Base-by-base conservation (phyloP, 257 asterid species). In the Striga asiatica region DNA sequence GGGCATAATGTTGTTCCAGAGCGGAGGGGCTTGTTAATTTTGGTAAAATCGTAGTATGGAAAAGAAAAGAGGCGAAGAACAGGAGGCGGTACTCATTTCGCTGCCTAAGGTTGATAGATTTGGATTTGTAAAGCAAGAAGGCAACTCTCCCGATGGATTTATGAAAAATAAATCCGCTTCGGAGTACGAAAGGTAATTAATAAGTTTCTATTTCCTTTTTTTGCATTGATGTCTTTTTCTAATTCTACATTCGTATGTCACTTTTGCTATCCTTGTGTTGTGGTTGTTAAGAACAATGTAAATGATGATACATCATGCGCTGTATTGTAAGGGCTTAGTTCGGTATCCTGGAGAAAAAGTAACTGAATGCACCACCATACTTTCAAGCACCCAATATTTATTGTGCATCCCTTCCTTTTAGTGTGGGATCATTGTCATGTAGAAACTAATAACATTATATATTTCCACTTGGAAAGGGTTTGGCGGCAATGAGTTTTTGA, bases 101-200 rank as follows among this genome's bases (percentile, higher is more conserved):
- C 82, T 49, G 49, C 77, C 78, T 32, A 83, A 69, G 73, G 84
- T 80, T 47, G 96, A 83, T 68, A 75, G 80, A 37, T 84, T 79
- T 70, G 95, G 95, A 67, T 84, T 84, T 64, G 61, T 77, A 34
- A 84, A 84, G 81, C 87, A 71, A 68, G 96, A 83, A 50, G 61
- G 61, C 46, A 69, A 56, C 62, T 57, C 85, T 21, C 65, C 87
- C 7, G 95, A 81, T 58, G 95, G 82, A 60, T 66, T 82, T 51
- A 58, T 70, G 13, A 70, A 79, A 75, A 74, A 76, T 50, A 84
- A 65, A 74, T 78, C 97, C 7, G 84, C 92, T 41, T 42, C 75
- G 2, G 89, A 80, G 75, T 71, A 51, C 23, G 92, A 84, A 76
- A 91, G 95, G 98, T 87, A 76, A 20, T 46, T 8, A 11, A 8